Percentiles rank a stretch among this genome's conserved stretches.
Conservation (phyloP, 2,329 filamentous ascomycete species). For the Fusarium sp. region DNA sequence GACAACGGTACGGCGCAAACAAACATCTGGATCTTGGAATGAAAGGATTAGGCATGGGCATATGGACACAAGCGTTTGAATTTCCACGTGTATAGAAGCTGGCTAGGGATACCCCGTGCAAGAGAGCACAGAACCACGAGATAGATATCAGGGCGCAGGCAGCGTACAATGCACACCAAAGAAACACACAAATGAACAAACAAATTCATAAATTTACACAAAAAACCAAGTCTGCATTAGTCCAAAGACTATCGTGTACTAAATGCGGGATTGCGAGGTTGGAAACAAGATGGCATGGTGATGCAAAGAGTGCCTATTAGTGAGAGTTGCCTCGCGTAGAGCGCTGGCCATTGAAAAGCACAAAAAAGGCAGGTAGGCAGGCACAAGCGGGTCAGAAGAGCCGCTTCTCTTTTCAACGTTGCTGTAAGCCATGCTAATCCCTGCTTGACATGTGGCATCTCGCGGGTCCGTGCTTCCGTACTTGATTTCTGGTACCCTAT, state of each 20-base stretch:
- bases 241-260: neutral
- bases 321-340: constrained; percentile 9
- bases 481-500: neutral
- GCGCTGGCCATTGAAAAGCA: constrained; percentile 2
- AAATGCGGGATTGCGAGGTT: neutral
- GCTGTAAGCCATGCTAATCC: constrained; percentile 39
- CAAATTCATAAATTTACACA: constrained; percentile 4
- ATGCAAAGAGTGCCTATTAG: constrained; percentile 1
- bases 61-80: constrained; percentile 27
- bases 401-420: constrained; percentile 36
- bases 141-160: constrained; percentile 30
- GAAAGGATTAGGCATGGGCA: neutral
- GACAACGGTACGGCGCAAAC: constrained; percentile 31
- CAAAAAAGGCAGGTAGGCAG: constrained; percentile 2
- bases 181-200: constrained; percentile 20
- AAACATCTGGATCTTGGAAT: constrained; percentile 24
- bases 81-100: constrained; percentile 37
- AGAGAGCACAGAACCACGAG: constrained; percentile 31
- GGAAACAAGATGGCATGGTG: neutral
- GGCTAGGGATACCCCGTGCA: constrained; percentile 47
- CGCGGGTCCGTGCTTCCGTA: constrained; percentile 43
- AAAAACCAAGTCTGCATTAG: neutral
- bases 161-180: constrained; percentile 13
- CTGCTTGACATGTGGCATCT: constrained; percentile 53
- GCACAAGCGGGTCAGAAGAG: constrained; percentile 42